phyloP scores from a whole-genome alignment of 768 basidiomycete genomes.

The Lactifluus echinatus region DNA sequence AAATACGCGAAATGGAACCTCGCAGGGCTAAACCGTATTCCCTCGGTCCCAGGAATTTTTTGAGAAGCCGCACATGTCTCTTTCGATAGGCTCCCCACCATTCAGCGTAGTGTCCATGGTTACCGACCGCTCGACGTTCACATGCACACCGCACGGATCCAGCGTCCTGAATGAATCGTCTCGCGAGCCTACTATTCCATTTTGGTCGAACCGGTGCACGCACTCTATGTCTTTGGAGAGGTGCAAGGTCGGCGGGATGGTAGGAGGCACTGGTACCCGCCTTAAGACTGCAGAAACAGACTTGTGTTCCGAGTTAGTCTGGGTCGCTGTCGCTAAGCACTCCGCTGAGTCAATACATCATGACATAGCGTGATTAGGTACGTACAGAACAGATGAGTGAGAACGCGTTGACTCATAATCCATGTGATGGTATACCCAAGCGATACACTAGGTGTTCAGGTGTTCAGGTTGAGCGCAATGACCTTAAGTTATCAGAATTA shows the following conservation, averaged over 20 bases:
- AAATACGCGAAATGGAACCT: background rate
- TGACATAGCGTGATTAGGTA: background rate
- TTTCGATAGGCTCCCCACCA: background rate
- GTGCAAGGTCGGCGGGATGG: background rate
- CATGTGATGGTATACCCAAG: constrained; percentile 30
- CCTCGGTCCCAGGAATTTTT: background rate
- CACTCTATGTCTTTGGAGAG: background rate
- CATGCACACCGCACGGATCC: constrained; percentile 17
- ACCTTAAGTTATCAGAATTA: background rate
- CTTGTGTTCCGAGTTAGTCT: no score
- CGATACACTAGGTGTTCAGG: constrained; percentile 22
- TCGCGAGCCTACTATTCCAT: background rate
- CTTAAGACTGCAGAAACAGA: background rate
- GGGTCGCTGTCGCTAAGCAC: constrained; percentile 22
- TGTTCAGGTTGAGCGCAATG: background rate
- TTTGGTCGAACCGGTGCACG: no score
- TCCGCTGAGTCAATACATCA: background rate
- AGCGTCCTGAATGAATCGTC: background rate
- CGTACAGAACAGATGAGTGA: constrained; percentile 30
- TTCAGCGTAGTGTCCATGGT: background rate
- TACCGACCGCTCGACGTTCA: constrained; percentile 8
- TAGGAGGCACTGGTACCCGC: background rate
- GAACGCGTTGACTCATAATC: constrained; percentile 32
- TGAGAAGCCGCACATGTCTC: background rate
- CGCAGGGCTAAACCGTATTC: background rate